Conservation (phyloP, 2,329 filamentous ascomycete species). For the Penicillium sp. region DNA sequence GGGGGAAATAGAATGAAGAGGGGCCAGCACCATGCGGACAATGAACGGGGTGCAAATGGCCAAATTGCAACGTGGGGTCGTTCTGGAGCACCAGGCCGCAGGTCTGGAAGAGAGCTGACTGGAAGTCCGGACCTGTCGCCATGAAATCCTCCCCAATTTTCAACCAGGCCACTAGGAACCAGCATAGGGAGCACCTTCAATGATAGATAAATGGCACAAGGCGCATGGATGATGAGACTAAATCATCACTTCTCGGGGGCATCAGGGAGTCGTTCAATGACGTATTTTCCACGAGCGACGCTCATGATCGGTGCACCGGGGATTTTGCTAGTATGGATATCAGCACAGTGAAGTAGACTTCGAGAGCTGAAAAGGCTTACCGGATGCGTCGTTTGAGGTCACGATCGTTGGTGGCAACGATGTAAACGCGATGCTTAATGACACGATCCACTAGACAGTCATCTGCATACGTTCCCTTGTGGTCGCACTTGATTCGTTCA, state of each 20-base stretch:
- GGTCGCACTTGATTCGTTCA: conserved; percentile 84
- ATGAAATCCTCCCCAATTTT: background rate
- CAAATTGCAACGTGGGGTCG: background rate
- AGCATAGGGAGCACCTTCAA: background rate
- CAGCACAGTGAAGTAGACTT: background rate
- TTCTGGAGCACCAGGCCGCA: too few species aligned
- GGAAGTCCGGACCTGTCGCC: too few species aligned
- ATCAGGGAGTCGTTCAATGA: conserved; percentile 88
- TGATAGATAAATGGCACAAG: background rate
- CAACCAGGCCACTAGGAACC: background rate
- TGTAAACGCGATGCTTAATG: conserved; percentile 76
- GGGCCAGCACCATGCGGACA: background rate
- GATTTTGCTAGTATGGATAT: conserved; percentile 63
- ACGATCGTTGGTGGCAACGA: conserved; percentile 73
- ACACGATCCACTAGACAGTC: conserved; percentile 80
- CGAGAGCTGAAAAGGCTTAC: conserved; percentile 17
- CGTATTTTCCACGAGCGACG: conserved; percentile 87
- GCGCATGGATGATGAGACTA: background rate
- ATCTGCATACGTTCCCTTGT: conserved; percentile 87
- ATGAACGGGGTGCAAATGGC: background rate
- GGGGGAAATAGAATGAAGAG: too few species aligned
- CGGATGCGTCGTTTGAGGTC: conserved; percentile 82
- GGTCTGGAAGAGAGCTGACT: background rate
- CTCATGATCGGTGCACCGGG: conserved; percentile 73
- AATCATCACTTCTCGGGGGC: conserved; percentile 66